These are phyloP conservation scores for Boletus rufocinnamomeus DNA, from an alignment of 768 basidiomycete species.

Conservation along the genomic window DNA sequence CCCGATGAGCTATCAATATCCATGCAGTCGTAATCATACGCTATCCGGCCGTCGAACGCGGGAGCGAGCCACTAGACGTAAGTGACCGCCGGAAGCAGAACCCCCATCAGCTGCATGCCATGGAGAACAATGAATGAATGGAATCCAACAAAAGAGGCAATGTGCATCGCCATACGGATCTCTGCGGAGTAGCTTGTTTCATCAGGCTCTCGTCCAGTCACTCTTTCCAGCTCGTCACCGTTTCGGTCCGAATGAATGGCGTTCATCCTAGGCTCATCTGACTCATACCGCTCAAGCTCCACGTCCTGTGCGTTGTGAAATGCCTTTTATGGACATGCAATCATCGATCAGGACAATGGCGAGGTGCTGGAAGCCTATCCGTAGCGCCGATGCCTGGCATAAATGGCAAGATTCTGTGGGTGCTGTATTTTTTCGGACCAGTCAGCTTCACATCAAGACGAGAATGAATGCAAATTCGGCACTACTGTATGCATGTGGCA, in stretches of 20 bases:
- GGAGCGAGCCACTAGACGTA: constrained; percentile 37
- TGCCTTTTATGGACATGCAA: constrained; percentile 12
- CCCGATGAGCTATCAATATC: constrained; percentile 26
- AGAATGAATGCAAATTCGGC: constrained; percentile 36
- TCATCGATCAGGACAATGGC: constrained; percentile 23
- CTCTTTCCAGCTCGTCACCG: constrained; percentile 11
- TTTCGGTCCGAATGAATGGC: constrained; percentile 22
- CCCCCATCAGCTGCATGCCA: constrained; percentile 27
- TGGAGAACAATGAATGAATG: constrained; percentile 28
- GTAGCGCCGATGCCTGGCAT: constrained; percentile 23
- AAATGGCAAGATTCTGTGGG: constrained; percentile 27
- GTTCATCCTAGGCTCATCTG: constrained; percentile 17
- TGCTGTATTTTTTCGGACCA: constrained; percentile 20
- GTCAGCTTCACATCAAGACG: constrained; percentile 25
- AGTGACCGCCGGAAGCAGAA: constrained; percentile 29
- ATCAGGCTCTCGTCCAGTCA: constrained; percentile 15
- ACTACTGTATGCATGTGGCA: constrained; percentile 32
- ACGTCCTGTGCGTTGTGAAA: constrained; percentile 33
- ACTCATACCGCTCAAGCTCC: constrained; percentile 31
- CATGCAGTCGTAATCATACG: constrained; percentile 12
- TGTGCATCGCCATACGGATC: constrained; percentile 16
- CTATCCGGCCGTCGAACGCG: constrained; percentile 27
- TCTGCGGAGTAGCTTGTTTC: constrained; percentile 19
- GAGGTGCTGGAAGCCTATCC: constrained; percentile 18
- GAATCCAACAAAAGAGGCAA: constrained; percentile 17